Conservation (phyloP, 1,284 basidiomycete genomes). For the Fistulina hepatica region DNA sequence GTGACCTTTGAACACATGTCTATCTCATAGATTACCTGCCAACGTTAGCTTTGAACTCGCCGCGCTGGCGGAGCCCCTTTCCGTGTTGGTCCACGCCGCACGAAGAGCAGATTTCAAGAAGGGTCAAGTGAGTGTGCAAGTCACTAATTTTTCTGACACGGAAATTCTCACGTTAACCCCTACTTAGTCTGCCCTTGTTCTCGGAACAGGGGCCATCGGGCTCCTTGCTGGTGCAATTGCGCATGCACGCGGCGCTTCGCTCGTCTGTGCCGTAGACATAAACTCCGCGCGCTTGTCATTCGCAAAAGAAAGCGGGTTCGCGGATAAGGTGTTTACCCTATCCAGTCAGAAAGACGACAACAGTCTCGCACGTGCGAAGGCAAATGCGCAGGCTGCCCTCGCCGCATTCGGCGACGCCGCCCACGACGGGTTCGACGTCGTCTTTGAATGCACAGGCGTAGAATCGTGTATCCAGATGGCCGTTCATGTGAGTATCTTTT, state of each 20-base stretch:
- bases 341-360: conserved; percentile 38
- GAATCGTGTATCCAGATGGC: conserved; percentile 85
- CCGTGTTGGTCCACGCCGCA: conserved; percentile 79
- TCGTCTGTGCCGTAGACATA: conserved; percentile 77
- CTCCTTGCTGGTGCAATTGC: conserved; percentile 78
- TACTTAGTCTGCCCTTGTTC: conserved; percentile 75
- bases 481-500: conserved; percentile 51
- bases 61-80: conserved; percentile 85
- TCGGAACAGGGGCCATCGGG: conserved; percentile 89
- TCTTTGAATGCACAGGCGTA: conserved; percentile 93
- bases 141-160: too few species aligned
- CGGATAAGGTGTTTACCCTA: conserved; percentile 59
- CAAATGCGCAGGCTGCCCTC: conserved; percentile 43
- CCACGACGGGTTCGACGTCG: conserved; percentile 86
- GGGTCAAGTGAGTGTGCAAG: too few species aligned
- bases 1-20: conserved; percentile 11
- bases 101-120: conserved; percentile 51
- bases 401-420: conserved; percentile 44
- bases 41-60: conserved; percentile 67
- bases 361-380: conserved; percentile 48
- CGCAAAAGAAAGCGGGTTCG: conserved; percentile 65
- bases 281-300: conserved; percentile 74
- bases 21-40: conserved; percentile 57
- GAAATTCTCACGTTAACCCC: not conserved
- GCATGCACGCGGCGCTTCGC: conserved; percentile 56